Conservation (phyloP, 2,329 filamentous ascomycete species). For the Blastomyces emzantsi region DNA sequence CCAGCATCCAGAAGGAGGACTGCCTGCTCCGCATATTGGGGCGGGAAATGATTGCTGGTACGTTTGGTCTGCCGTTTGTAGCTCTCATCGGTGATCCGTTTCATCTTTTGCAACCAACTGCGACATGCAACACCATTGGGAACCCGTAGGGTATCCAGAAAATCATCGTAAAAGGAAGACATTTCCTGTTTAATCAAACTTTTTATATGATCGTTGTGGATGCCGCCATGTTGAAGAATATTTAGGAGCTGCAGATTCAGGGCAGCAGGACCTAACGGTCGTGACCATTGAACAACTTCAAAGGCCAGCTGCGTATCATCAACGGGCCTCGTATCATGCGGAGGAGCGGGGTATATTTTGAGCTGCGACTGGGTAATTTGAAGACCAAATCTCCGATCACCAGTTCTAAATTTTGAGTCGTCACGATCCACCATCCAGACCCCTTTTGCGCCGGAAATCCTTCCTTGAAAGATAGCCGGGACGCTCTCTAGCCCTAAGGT, state of each 20-base stretch:
- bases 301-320: constrained; percentile 45
- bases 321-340: constrained; percentile 25
- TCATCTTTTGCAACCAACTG: constrained; percentile 18
- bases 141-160: constrained; percentile 30
- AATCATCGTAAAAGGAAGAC: constrained; percentile 27
- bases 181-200: constrained; percentile 34
- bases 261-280: constrained; percentile 34
- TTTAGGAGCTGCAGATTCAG: constrained; percentile 49
- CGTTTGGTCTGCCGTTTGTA: constrained; percentile 16
- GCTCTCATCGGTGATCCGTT: not conserved
- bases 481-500: constrained; percentile 29
- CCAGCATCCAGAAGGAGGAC: constrained; percentile 37
- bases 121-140: constrained; percentile 28
- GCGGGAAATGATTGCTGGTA: constrained; percentile 29
- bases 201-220: constrained; percentile 35
- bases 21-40: constrained; percentile 28
- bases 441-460: constrained; percentile 53
- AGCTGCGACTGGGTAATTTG: constrained; percentile 49
- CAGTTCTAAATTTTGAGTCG: constrained; percentile 19
- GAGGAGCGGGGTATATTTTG: constrained; percentile 44
- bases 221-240: constrained; percentile 46
- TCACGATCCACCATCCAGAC: constrained; percentile 49
- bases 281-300: constrained; percentile 45
- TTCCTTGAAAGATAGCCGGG: constrained; percentile 48
- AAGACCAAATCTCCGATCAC: constrained; percentile 42